These are phyloP conservation scores for Agaricales sp. DNA, from an alignment of 1,284 basidiomycete genomes.

Conservation along the genomic window DNA sequence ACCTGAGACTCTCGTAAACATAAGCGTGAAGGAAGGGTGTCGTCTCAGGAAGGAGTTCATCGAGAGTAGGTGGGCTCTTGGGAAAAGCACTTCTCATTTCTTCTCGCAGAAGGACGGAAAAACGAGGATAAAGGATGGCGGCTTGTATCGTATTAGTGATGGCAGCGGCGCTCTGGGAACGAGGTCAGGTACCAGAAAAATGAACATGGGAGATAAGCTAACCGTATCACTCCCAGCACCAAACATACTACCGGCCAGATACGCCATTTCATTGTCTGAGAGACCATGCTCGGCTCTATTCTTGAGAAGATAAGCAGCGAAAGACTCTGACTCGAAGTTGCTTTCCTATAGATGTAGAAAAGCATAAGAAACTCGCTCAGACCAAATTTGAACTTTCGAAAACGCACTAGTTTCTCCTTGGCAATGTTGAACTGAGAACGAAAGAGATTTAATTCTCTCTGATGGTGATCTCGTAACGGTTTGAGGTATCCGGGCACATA, in stretches of 20 bases:
- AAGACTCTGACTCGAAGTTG: conserved; percentile 30
- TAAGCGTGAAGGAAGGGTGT: background rate
- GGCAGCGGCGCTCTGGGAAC: conserved; percentile 43
- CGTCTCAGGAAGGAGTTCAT: background rate
- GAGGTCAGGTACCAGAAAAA: too few species aligned
- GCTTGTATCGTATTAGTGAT: conserved; percentile 52
- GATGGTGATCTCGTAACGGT: conserved; percentile 34
- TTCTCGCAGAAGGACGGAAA: conserved; percentile 43
- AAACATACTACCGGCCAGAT: conserved; percentile 52
- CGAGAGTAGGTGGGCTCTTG: conserved; percentile 20
- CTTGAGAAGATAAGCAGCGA: conserved; percentile 47
- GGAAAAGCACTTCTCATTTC: conserved; percentile 53
- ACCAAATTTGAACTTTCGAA: too few species aligned
- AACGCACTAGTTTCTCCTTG: conserved; percentile 31
- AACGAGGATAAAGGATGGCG: conserved; percentile 47
- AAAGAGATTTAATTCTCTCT: conserved; percentile 48
- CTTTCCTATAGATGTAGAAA: conserved; percentile 19
- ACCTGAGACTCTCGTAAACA: background rate
- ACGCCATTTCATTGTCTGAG: conserved; percentile 43
- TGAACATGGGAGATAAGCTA: background rate
- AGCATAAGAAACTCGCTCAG: background rate
- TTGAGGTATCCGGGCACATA: conserved; percentile 24
- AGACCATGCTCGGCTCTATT: conserved; percentile 37
- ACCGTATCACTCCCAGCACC: conserved; percentile 57
- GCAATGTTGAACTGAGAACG: conserved; percentile 35